Evolutionary conservation across 225 moss, liverwort and hornwort species (phyloP), one percentile per base, ranked within the genome.

Genomic region (Bryoerythrophyllum caledonicum): DNA sequence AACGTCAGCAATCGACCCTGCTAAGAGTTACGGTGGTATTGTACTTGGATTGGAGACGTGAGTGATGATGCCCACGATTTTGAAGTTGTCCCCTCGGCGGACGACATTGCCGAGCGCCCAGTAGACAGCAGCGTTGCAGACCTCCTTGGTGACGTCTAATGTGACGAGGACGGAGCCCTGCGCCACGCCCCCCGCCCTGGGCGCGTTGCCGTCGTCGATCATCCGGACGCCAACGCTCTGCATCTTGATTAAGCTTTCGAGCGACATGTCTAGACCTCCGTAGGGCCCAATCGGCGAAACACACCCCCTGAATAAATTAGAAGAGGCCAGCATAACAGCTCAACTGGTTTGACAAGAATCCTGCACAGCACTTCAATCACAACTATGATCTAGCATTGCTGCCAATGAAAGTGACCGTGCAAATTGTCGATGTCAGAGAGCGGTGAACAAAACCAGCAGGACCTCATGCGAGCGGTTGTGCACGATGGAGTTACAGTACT

Each of bases 81-180:
- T 82, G 57, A 82, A 38, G 40, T 64, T 63, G 13, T 82, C 82
- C 1, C 82, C 82, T 0, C 65, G 74, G 26, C 82, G 82, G 17
- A 78, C 65, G 43, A 82, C 82, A 35, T 82, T 82, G 56, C 78
- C 78, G 7, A 82, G 60, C 13, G 82, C 78, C 82, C 82, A 82
- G 74, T 82, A 78, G 12, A 82, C 78, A 7, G 82, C 70, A 13
- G 63, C 59, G 2, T 74, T 49, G 25, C 53, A 27, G 28, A 75
- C 72, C 63, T 70, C 70, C 70, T 82, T 82, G 15, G 74, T 82
- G 24, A 74, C 78, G 25, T 81, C 81, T 48, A 81, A 16, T 2
- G 71, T 23, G 34, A 81, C 81, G 20, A 81, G 76, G 10, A 81
- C 81, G 24, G 81, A 51, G 38, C 76, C 81, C 66, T 62, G 74